phyloP scores from a whole-genome alignment of 2,329 filamentous ascomycete genomes.

The Domatiomyces globalis region DNA sequence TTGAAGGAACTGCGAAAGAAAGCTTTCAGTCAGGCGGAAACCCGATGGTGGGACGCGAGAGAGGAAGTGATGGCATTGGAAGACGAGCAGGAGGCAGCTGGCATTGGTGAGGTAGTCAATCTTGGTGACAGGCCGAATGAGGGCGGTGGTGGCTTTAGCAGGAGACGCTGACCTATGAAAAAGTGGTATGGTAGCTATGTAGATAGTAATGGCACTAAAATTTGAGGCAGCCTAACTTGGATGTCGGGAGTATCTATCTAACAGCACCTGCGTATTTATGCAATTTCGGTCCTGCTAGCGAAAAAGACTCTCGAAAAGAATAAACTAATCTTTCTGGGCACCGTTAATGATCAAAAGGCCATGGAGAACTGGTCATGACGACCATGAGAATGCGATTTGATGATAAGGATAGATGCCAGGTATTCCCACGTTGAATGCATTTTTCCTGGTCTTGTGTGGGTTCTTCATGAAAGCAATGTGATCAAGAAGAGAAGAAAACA shows the following conservation, averaged over 20 bases:
- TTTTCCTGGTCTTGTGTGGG: background rate
- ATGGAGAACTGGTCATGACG: slow-evolving; percentile 35
- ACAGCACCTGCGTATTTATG: slow-evolving; percentile 63
- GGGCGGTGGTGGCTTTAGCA: slow-evolving; percentile 23
- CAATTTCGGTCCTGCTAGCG: slow-evolving; percentile 85
- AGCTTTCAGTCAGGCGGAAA: slow-evolving; percentile 81
- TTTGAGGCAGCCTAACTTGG: background rate
- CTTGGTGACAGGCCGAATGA: slow-evolving; percentile 55
- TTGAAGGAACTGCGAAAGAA: slow-evolving; percentile 87
- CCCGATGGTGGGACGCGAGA: slow-evolving; percentile 97
- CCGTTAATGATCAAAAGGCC: slow-evolving; percentile 79
- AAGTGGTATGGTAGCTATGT: background rate
- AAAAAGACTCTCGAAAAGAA: slow-evolving; percentile 62
- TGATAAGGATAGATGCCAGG: slow-evolving; percentile 65
- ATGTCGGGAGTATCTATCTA: slow-evolving; percentile 95
- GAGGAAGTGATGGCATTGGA: slow-evolving; percentile 86
- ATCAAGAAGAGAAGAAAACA: slow-evolving; percentile 1
- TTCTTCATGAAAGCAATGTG: background rate
- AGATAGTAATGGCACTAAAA: too few relatives aligned
- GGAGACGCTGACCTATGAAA: background rate
- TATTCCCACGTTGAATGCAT: background rate
- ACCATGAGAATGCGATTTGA: slow-evolving; percentile 47
- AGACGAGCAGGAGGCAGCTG: slow-evolving; percentile 89
- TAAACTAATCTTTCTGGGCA: slow-evolving; percentile 58
- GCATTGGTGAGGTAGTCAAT: slow-evolving; percentile 87